Percentiles rank a stretch among this genome's conserved stretches.
Conservation (phyloP, 2,329 filamentous ascomycete genomes). For the Trichophyton equinum region DNA sequence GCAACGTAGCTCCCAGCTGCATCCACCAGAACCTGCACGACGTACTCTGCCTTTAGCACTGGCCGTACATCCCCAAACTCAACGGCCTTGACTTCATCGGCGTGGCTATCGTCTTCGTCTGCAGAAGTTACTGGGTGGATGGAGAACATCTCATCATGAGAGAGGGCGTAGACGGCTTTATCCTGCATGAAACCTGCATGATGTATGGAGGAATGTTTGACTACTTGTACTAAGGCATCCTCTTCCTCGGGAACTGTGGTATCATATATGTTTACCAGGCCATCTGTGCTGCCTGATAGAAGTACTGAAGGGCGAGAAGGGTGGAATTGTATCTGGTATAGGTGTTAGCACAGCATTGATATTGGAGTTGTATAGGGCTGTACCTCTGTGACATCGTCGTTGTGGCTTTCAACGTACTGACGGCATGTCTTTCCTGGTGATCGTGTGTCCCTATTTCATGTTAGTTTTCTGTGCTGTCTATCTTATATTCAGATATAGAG, state of each 20-base stretch:
- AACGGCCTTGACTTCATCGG: constrained; percentile 30
- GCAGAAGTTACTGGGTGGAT: constrained; percentile 37
- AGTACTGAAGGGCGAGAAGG: constrained; percentile 41
- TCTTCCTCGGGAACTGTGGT: constrained; percentile 46
- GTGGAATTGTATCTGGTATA: constrained; percentile 38
- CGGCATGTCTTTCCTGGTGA: constrained; percentile 24
- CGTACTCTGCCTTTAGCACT: constrained; percentile 45
- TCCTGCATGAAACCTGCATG: constrained; percentile 47
- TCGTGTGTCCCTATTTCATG: constrained; percentile 31
- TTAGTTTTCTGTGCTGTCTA: not conserved
- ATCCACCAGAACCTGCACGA: constrained; percentile 41
- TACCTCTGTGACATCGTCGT: constrained; percentile 49
- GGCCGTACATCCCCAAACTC: constrained; percentile 46
- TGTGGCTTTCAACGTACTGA: constrained; percentile 37
- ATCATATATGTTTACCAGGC: constrained; percentile 51
- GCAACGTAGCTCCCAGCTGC: constrained; percentile 34
- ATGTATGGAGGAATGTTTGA: constrained; percentile 52
- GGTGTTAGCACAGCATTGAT: not conserved
- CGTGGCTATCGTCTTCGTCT: constrained; percentile 37
- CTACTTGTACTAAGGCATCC: constrained; percentile 49
- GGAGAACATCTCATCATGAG: constrained; percentile 50
- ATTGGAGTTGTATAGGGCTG: not conserved
- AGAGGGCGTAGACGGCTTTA: constrained; percentile 44
- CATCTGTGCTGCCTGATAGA: constrained; percentile 51
- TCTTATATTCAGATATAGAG: not conserved